Evolutionary conservation across 2,329 filamentous ascomycete genomes (phyloP), one percentile per base, ranked within the genome.

Genomic region (Phaeoacremonium minimum): DNA sequence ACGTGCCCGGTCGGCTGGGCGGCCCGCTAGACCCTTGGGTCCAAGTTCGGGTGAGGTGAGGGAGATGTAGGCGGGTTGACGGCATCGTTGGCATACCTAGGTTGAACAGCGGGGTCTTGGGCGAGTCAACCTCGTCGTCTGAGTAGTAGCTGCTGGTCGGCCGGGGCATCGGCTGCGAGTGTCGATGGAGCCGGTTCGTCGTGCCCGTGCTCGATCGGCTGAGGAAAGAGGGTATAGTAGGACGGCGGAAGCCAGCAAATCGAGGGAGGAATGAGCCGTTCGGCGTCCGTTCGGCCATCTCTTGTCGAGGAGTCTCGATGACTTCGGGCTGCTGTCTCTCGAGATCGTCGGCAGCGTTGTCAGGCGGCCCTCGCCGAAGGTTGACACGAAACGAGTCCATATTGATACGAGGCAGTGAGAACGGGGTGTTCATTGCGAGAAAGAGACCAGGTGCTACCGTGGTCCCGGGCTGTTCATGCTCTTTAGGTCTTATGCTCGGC

Each of bases 91-190:
- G 55, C 36, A 62, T 47, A 4, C 56, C 55, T 4, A 67, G 47
- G 14, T 55, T 50, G 33, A 67, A 61, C 4, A 58, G 56, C 3
- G 71, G 67, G 2, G 67, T 65, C 48, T 77, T 77, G 20, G 71
- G 69, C 15, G 63, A 69, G 32, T 67, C 60, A 14, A 49, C 41
- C 38, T 38, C 33, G 22, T 45, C 46, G 32, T 36, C 39, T 16
- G 52, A 52, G 29, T 56, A 54, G 15, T 45, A 47, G 33, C 48
- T 52, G 46, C 52, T 55, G 22, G 34, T 41, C n/a, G 54, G 52
- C 5, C 47, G 47, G 4, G 45, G 37, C 17, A 16, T 8, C n/a
- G 18, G 22, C 8, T 26, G 34, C 29, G 18, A 47, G 9, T 36
- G 20, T 13, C 35, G 33, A 18, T 35, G 31, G 2, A 36, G 17